These are phyloP conservation scores for Elymus sibiricus DNA, from an alignment of 176 grass and related monocot species.

Conservation along the genomic window DNA sequence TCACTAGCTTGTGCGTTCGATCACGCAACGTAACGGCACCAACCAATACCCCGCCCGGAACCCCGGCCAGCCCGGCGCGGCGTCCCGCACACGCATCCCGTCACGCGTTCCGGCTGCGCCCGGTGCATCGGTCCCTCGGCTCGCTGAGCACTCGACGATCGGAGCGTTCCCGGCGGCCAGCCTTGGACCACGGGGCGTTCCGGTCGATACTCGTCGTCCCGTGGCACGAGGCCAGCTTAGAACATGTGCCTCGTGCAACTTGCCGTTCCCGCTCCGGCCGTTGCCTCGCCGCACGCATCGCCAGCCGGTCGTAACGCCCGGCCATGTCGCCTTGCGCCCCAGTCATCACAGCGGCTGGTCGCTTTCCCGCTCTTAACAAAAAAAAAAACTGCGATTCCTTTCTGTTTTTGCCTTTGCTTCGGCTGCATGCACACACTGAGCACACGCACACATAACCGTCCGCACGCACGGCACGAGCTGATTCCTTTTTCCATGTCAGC, in stretches of 20 bases:
- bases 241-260: neutral
- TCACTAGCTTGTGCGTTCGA: neutral
- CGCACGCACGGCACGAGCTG: neutral
- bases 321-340: too few relatives aligned
- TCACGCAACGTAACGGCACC: constrained; percentile 20
- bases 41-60: neutral
- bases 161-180: neutral
- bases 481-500: neutral
- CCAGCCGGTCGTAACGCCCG: too few relatives aligned
- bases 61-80: neutral
- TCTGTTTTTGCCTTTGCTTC: constrained; percentile 20
- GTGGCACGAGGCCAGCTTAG: neutral
- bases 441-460: neutral
- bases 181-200: neutral
- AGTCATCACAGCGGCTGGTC: too few relatives aligned
- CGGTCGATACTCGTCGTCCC: neutral
- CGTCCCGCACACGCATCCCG: neutral
- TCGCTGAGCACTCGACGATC: too few relatives aligned
- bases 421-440: neutral
- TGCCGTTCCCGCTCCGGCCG: too few relatives aligned
- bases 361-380: too few relatives aligned
- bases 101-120: neutral
- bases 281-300: too few relatives aligned
- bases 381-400: neutral
- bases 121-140: too few relatives aligned